A percentile compares a stretch with the other conserved stretches of the same genome.
phyloP scores from a whole-genome alignment of 2,329 filamentous ascomycete genomes.

The Xylariaceae sp. region DNA sequence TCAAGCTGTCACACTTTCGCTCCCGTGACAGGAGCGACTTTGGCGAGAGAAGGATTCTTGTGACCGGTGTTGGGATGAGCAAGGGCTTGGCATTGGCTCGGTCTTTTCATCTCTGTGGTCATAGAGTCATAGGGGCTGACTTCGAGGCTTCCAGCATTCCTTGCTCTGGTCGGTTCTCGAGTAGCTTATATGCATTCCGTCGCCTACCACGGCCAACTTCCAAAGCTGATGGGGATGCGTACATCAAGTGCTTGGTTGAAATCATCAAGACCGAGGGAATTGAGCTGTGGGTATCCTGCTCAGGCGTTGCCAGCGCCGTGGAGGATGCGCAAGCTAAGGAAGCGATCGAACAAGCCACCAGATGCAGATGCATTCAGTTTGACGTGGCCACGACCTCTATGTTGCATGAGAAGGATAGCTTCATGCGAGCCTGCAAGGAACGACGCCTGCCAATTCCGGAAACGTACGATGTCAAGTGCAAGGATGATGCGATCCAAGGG shows the following conservation, averaged over 20 bases:
- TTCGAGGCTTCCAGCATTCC: slow-evolving; percentile 45
- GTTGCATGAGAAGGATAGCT: slow-evolving; percentile 62
- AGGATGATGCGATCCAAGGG: slow-evolving; percentile 47
- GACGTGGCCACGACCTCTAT: slow-evolving; percentile 48
- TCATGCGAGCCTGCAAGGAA: slow-evolving; percentile 53
- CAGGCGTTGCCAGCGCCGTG: slow-evolving; percentile 60
- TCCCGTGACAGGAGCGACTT: slow-evolving; percentile 1
- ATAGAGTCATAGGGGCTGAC: slow-evolving; percentile 70
- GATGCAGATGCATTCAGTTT: slow-evolving; percentile 62
- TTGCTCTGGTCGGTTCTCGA: slow-evolving; percentile 55
- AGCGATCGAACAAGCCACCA: slow-evolving; percentile 51
- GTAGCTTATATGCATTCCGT: slow-evolving; percentile 52
- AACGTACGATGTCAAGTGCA: slow-evolving; percentile 48
- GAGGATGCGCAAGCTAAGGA: slow-evolving; percentile 65
- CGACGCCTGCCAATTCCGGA: slow-evolving; percentile 52
- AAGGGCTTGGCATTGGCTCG: slow-evolving; percentile 66
- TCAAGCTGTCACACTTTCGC: neutral
- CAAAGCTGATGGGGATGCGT: slow-evolving; percentile 35
- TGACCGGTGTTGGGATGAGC: slow-evolving; percentile 69
- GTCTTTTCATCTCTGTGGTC: slow-evolving; percentile 58
- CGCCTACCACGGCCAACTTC: slow-evolving; percentile 28
- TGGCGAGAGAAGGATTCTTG: slow-evolving; percentile 48
- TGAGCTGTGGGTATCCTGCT: slow-evolving; percentile 71
- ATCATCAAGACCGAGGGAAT: slow-evolving; percentile 58
- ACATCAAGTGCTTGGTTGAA: slow-evolving; percentile 52